Evolutionary conservation across 2,329 filamentous ascomycete species (phyloP), one percentile per base, ranked within the genome.

Genomic region (Scopulariopsis brevicaulis): DNA sequence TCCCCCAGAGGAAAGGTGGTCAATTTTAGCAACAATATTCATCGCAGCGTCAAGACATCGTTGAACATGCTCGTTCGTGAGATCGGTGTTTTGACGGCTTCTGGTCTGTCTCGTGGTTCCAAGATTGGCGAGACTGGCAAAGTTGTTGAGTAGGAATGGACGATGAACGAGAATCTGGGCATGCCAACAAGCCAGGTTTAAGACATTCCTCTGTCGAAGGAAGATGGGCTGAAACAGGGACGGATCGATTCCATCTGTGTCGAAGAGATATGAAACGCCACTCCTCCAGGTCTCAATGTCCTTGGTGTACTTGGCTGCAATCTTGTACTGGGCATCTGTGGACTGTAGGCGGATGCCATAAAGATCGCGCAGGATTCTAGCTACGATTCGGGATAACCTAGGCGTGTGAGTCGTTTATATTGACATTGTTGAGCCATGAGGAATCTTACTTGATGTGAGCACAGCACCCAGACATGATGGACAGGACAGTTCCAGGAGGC

Each of bases 161-260:
- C 74, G 64, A 52, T 74, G 66, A 0, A 69, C 70, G 2, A 75
- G 67, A 5, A 76, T 72, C 14, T 70, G 65, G 1, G 73, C 69
- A 55, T 76, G 74, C 70, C 71, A 74, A 53, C 71, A 75, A 1
- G 73, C 69, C 3, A 75, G 59, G 48, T 73, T 74, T 1, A 76
- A 61, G 0, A 75, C 70, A 25, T 74, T 72, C 0, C 70, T 67
- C 56, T 76, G 73, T 0, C 74, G 66, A 55, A 72, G 72, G 51
- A 71, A 74, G 6, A 74, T 71, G 1, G 72, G 71, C 2, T 70
- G 64, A 1, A 74, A 63, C 2, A 72, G 63, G 0, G 69, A 62
- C 1, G 65, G 62, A 43, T 67, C 71, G 22, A 69, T 64, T 18
- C 63, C 70, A 53, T 74, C 71, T 0, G 74, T 63, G 5, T 74